Base-by-base conservation (phyloP, 1,139 yeast species). In the Kluyveromyces sp. region DNA sequence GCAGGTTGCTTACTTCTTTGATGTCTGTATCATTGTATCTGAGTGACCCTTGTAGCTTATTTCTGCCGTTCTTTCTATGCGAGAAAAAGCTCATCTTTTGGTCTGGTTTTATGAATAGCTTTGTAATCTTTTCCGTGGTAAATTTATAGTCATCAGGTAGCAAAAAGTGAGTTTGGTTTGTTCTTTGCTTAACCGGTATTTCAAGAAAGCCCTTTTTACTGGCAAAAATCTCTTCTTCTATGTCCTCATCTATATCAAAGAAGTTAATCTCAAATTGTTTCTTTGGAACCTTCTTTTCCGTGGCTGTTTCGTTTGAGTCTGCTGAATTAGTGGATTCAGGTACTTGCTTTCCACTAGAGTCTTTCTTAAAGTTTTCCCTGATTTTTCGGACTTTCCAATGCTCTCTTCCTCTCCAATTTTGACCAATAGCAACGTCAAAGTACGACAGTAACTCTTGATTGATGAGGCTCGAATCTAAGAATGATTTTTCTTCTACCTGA, bases 351-450 rank as follows among this genome's bases (percentile, higher is more conserved):
- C 39, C 32, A 5, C 39, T 41, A 8, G 38, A 31, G 6, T 47
- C 53, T 48, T 61, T 58, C 34, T 46, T 36, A 15, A 53, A 41
- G 36, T 47, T 53, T 31, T 65, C 67, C 55, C 74, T 82, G 48
- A 84, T 70, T 29, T 79, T 78, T 39, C 77, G 70, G 7, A 90
- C 86, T 65, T 84, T 85, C 97, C 97, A 92, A 65, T 88, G 94
- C 52, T 87, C 94, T 4, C 96, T 92, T 6, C 96, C 96, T 39
- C 95, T 77, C 96, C 96, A 88, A 61, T 79, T 82, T 41, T 77
- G 73, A 51, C 74, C 79, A 67, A 86, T 68, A 21, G 78, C 74
- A 50, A 78, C 81, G 59, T 87, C 95, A 63, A 87, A 86, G 61
- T 85, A 85, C 0, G 87, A 81, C 81, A 88, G 80, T 45, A 87